Conservation (phyloP, 2,329 filamentous ascomycete genomes). For the Aspergillus eucalypticola region DNA sequence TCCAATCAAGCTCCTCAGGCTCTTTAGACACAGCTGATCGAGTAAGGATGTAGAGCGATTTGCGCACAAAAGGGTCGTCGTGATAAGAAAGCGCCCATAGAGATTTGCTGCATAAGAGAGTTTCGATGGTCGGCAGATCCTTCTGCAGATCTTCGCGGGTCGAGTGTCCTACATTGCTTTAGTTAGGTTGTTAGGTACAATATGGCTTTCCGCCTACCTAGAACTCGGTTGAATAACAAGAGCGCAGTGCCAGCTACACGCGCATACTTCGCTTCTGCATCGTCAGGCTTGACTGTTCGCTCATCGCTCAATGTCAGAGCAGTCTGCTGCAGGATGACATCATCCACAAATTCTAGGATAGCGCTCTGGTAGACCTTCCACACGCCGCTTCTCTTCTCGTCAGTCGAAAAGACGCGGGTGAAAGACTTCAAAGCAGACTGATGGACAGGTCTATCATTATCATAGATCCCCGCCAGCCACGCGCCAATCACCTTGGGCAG, state of each 20-base stretch:
- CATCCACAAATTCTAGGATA: constrained; percentile 78
- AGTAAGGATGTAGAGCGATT: constrained; percentile 59
- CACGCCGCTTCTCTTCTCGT: constrained; percentile 75
- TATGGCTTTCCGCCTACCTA: constrained; percentile 40
- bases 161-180: constrained; percentile 31
- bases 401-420: constrained; percentile 70
- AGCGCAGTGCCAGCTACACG: constrained; percentile 69
- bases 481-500: constrained; percentile 76
- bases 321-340: constrained; percentile 76
- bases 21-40: constrained; percentile 53
- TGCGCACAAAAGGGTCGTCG: constrained; percentile 59
- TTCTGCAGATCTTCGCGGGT: constrained; percentile 58
- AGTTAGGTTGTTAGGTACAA: constrained; percentile 12
- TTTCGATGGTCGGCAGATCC: constrained; percentile 62
- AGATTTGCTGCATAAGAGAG: constrained; percentile 63
- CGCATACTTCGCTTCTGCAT: constrained; percentile 81
- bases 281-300: constrained; percentile 77
- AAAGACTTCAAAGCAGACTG: constrained; percentile 77
- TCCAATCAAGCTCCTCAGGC: constrained; percentile 58
- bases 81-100: constrained; percentile 62
- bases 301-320: constrained; percentile 83
- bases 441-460: constrained; percentile 75
- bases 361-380: constrained; percentile 79
- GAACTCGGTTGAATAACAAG: constrained; percentile 55
- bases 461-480: constrained; percentile 90